Evolutionary conservation across 352 stramenopile genomes (phyloP).

Genomic region (Phytophthora cactorum): DNA sequence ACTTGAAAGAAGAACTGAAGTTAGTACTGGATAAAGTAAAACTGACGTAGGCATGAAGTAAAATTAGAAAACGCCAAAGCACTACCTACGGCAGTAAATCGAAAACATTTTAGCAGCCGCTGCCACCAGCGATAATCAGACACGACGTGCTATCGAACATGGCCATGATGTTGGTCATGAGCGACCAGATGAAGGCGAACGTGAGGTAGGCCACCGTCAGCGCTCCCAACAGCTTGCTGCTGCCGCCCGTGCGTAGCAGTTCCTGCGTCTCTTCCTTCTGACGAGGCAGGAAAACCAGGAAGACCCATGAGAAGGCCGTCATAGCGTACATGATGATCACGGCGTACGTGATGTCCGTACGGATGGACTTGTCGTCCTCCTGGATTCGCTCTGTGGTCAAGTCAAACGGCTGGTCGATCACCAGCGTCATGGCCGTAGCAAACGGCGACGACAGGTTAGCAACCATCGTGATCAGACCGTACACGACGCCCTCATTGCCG

Average conservation of each 20-base stretch:
- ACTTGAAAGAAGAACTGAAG: no score
- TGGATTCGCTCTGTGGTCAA: slow-evolving; percentile 38
- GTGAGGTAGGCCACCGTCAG: slow-evolving; percentile 41
- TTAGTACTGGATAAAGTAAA: no score
- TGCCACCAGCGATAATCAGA: slow-evolving; percentile 26
- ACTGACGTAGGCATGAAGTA: no score
- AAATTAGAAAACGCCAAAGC: no score
- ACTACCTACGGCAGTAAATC: no score
- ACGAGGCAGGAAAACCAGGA: slow-evolving; percentile 36
- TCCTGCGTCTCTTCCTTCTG: slow-evolving; percentile 42
- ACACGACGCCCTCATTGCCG: slow-evolving; percentile 41
- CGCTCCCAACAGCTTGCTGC: slow-evolving; percentile 33
- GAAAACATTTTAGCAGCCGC: slow-evolving; percentile 14
- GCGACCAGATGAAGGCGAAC: slow-evolving; percentile 40
- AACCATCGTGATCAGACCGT: slow-evolving; percentile 44
- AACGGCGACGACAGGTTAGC: slow-evolving; percentile 32
- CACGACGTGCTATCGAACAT: slow-evolving; percentile 30
- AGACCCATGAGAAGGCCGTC: slow-evolving; percentile 39
- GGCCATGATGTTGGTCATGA: slow-evolving; percentile 37
- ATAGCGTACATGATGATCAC: slow-evolving; percentile 41
- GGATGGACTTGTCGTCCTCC: slow-evolving; percentile 27
- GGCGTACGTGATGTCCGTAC: slow-evolving; percentile 34
- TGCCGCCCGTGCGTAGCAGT: slow-evolving; percentile 33
- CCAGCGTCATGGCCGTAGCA: slow-evolving; percentile 28
- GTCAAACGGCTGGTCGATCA: slow-evolving; percentile 33